A percentile compares a stretch with the other conserved stretches of the same genome.
These are phyloP conservation scores for Dianthus caryophyllus DNA, from an alignment of 148 eudicot species.

Conservation along the genomic window DNA sequence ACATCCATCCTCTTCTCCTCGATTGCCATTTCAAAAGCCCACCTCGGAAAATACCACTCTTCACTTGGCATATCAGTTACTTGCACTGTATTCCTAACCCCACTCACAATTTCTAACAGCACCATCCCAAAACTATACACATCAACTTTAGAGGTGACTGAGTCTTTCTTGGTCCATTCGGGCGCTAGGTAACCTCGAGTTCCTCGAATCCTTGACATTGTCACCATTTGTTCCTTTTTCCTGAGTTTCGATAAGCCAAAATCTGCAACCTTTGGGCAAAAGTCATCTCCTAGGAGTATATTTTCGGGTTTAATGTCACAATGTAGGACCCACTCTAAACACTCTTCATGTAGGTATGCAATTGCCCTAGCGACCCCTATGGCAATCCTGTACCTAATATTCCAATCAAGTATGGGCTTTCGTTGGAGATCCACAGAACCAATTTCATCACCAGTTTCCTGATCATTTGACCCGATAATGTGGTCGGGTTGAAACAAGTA, in stretches of 20 bases:
- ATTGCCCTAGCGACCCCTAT: conserved; percentile 88
- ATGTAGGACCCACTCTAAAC: conserved; percentile 85
- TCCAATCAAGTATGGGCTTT: conserved; percentile 76
- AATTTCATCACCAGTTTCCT: background rate
- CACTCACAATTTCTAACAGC: conserved; percentile 62
- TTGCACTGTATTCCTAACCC: conserved; percentile 48
- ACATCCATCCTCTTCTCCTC: conserved; percentile 61
- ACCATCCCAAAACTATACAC: conserved; percentile 87
- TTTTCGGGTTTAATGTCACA: conserved; percentile 91
- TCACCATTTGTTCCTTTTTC: conserved; percentile 66
- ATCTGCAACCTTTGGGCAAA: conserved; percentile 82
- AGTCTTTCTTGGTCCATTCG: conserved; percentile 58
- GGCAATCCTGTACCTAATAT: conserved; percentile 72
- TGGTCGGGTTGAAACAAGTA: conserved; percentile 36
- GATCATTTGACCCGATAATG: conserved; percentile 2
- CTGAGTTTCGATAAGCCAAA: conserved; percentile 73
- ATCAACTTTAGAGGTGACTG: conserved; percentile 73
- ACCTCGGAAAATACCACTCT: conserved; percentile 73
- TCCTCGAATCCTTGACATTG: conserved; percentile 56
- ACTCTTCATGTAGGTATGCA: conserved; percentile 81
- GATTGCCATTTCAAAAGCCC: conserved; percentile 76
- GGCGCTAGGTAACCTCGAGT: conserved; percentile 90
- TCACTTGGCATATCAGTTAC: conserved; percentile 50
- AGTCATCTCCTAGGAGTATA: conserved; percentile 77
- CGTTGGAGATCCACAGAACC: conserved; percentile 2